Base-by-base conservation (phyloP, 2,329 filamentous ascomycete species). In the Penicillium thymicola region DNA sequence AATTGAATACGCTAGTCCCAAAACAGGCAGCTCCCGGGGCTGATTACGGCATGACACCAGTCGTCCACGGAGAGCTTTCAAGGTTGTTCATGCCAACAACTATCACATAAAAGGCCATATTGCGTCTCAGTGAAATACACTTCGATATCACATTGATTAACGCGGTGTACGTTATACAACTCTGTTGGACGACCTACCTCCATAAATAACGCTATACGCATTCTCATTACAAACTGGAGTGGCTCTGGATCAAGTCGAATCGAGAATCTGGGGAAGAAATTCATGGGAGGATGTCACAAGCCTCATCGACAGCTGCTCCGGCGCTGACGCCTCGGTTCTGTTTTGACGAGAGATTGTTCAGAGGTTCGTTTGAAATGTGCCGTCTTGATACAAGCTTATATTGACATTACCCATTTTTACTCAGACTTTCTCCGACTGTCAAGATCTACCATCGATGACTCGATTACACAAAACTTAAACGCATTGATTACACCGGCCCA, bases 391-490 rank as follows among this genome's bases (percentile, higher is more conserved):
- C 64, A 28, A 34, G 47, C 30, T 41, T 50, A 47, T 56, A 60
- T 70, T 60, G 14, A 96, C 92, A 95, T 72, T 96, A 65, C 18
- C 43, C 54, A 48, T 23, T 45, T 36, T 43, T 56, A 57, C 69
- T 43, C 46, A 96, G 94, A 96, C 73, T 99, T 99, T 73, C 83
- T 99, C 23, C 89, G 92, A 38, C 75, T 94, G 63, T 97, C 93
- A 10, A 86, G 94, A 61, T 82, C 85, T 51, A 85, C 89, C 46
- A 88, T 97, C 68, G 94, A 99, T 76, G 94, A 99, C 75, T 91
- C 89, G 43, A 97, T 99, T 69, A 86, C 86, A 0, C 92, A 96
- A 70, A 93, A 95, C 68, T 85, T 99, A 59, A 97, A 97, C 78
- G 90, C 91, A 1, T 83, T 97, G 37, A 78, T 90, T 43, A 92